Conservation (phyloP, 768 basidiomycete species). For the Baorangia bicolor region DNA sequence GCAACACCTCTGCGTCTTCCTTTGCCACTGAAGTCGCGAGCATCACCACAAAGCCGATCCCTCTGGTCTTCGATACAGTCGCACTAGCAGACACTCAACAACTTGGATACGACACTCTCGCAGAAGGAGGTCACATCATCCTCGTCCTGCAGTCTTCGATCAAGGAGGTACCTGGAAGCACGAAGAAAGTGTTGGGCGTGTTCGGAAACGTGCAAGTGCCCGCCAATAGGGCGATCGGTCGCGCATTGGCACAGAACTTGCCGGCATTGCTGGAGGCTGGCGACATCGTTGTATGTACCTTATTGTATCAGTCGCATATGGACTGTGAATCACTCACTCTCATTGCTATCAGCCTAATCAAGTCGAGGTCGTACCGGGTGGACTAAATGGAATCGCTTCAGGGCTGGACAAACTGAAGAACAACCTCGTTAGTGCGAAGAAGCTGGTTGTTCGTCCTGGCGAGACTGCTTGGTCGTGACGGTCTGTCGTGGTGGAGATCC, state of each 20-base stretch:
- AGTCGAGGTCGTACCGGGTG: constrained; percentile 34
- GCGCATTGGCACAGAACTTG: constrained; percentile 9
- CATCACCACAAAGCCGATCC: constrained; percentile 14
- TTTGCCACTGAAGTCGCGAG: constrained; percentile 15
- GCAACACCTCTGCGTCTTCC: constrained; percentile 16
- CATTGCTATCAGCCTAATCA: constrained; percentile 13
- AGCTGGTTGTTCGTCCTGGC: constrained; percentile 27
- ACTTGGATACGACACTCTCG: constrained; percentile 31
- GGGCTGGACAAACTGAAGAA: constrained; percentile 36
- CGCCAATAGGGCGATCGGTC: constrained; percentile 14
- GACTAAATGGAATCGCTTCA: constrained; percentile 34
- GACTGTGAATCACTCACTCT: neutral
- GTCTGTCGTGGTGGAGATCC: no score
- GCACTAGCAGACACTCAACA: constrained; percentile 33
- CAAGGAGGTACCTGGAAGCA: constrained; percentile 13
- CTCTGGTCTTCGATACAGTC: constrained; percentile 29
- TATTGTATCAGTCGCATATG: neutral
- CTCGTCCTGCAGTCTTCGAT: constrained; percentile 1
- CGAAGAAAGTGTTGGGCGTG: constrained; percentile 14
- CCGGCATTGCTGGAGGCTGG: constrained; percentile 11
- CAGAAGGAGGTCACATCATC: constrained; percentile 32
- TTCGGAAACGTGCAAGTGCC: constrained; percentile 12
- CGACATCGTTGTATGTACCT: constrained; percentile 15
- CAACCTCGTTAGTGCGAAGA: constrained; percentile 38
- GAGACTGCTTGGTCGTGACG: constrained; percentile 24